Conservation (phyloP, 768 basidiomycete species). For the Leccinellum albellum region DNA sequence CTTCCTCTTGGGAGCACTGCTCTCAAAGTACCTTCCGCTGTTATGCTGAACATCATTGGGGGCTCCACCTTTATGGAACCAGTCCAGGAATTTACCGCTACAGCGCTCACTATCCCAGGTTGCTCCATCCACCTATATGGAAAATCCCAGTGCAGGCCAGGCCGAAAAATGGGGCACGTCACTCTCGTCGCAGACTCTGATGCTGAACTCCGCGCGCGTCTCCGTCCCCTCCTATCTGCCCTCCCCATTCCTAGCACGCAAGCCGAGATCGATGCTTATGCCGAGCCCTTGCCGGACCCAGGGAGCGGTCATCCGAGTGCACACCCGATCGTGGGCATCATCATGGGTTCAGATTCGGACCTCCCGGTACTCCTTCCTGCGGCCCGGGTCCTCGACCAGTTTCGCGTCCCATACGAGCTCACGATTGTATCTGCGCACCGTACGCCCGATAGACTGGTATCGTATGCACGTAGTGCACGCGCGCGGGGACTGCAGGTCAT, state of each 20-base stretch:
- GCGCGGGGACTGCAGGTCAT: slow-evolving; percentile 66
- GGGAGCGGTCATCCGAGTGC: slow-evolving; percentile 55
- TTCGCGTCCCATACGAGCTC: slow-evolving; percentile 84
- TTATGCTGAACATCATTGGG: slow-evolving; percentile 96
- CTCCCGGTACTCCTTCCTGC: slow-evolving; percentile 91
- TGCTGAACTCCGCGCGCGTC: slow-evolving; percentile 59
- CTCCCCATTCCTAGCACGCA: slow-evolving; percentile 42
- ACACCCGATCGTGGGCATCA: slow-evolving; percentile 82
- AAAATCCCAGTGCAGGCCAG: slow-evolving; percentile 84
- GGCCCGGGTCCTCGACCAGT: slow-evolving; percentile 78
- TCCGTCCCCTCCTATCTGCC: slow-evolving; percentile 70
- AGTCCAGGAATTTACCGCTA: slow-evolving; percentile 50
- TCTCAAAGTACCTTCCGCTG: slow-evolving; percentile 81
- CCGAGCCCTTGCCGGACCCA: slow-evolving; percentile 42
- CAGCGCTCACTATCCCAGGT: slow-evolving; percentile 68
- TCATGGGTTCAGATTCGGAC: slow-evolving; percentile 99
- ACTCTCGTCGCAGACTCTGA: slow-evolving; percentile 84
- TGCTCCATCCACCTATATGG: slow-evolving; percentile 89
- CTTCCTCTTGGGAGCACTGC: slow-evolving; percentile 87
- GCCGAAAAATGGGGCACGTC: slow-evolving; percentile 97
- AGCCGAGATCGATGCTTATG: slow-evolving; percentile 51
- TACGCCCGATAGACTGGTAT: slow-evolving; percentile 81
- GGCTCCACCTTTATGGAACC: slow-evolving; percentile 61
- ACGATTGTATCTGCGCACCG: slow-evolving; percentile 97
- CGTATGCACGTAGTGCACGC: slow-evolving; percentile 75